phyloP scores from a whole-genome alignment of 441 rosid genomes.

The Macaranga tanarius region DNA sequence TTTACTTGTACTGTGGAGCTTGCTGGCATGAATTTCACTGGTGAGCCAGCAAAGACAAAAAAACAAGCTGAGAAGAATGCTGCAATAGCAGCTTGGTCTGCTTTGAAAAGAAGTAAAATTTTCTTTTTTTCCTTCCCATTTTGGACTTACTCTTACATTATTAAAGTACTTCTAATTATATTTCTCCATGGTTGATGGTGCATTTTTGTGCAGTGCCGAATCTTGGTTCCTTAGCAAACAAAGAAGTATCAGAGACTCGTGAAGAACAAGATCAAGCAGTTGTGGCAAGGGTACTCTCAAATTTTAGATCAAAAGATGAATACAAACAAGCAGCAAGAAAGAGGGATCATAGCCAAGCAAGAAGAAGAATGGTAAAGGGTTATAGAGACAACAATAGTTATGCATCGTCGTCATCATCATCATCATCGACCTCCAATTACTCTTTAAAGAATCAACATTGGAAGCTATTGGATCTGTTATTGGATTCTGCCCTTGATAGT shows the following conservation, averaged over 20 bases:
- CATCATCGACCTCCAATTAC: slow-evolving; percentile 24
- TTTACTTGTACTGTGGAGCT: slow-evolving; percentile 68
- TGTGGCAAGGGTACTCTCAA: slow-evolving; percentile 55
- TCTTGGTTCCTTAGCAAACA: slow-evolving; percentile 37
- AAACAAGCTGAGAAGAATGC: slow-evolving; percentile 91
- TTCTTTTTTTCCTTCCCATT: neutral
- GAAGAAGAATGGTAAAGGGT: slow-evolving; percentile 41
- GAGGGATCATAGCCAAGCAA: slow-evolving; percentile 48
- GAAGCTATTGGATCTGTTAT: slow-evolving; percentile 49
- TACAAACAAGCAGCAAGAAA: slow-evolving; percentile 30
- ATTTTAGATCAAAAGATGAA: slow-evolving; percentile 47
- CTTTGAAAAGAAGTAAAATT: slow-evolving; percentile 51
- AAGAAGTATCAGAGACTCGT: slow-evolving; percentile 34
- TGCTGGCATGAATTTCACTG: slow-evolving; percentile 67
- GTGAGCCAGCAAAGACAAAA: slow-evolving; percentile 74
- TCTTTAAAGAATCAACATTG: slow-evolving; percentile 33
- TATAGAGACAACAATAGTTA: slow-evolving; percentile 21
- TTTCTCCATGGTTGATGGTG: neutral
- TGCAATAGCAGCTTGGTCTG: slow-evolving; percentile 78
- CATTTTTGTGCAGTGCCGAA: slow-evolving; percentile 45
- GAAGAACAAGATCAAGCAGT: slow-evolving; percentile 56
- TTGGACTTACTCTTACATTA: neutral
- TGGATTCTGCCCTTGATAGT: slow-evolving; percentile 40
- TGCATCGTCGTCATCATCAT: slow-evolving; percentile 25
- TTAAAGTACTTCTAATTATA: neutral